phyloP scores from a whole-genome alignment of 2,329 filamentous ascomycete genomes.

The Trichophyton rubrum region DNA sequence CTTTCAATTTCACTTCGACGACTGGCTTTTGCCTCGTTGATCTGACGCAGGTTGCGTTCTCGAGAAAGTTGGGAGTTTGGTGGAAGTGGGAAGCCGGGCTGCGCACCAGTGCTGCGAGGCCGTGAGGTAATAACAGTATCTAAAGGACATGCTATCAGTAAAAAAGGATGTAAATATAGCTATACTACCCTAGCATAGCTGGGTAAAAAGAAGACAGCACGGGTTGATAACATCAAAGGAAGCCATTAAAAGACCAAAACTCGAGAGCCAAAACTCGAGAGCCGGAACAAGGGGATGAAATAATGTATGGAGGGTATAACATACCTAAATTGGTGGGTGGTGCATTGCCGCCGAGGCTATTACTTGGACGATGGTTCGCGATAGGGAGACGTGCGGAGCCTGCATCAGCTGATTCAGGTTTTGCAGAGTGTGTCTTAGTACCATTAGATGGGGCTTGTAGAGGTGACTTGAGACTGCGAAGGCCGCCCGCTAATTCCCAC shows the following conservation, averaged over 20 bases:
- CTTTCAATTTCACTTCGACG: conserved; percentile 60
- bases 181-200: background rate
- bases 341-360: background rate
- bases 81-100: background rate
- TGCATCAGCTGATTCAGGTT: background rate
- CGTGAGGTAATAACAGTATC: background rate
- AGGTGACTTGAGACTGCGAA: conserved; percentile 11
- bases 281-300: no score
- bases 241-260: background rate
- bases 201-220: background rate
- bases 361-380: background rate
- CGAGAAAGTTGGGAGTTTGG: conserved; percentile 14
- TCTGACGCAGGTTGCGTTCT: conserved; percentile 50
- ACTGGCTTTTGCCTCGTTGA: conserved; percentile 50
- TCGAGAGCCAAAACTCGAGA: no score
- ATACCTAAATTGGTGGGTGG: background rate
- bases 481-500: conserved; percentile 45
- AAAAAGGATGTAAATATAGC: background rate
- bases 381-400: background rate
- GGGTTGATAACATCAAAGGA: background rate
- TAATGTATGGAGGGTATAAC: background rate
- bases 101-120: background rate
- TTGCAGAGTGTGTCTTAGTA: background rate
- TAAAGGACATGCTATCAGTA: background rate
- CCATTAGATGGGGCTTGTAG: background rate